These are phyloP conservation scores for Aspergillus panamensis DNA, from an alignment of 495 filamentous ascomycete species.

Conservation along the genomic window DNA sequence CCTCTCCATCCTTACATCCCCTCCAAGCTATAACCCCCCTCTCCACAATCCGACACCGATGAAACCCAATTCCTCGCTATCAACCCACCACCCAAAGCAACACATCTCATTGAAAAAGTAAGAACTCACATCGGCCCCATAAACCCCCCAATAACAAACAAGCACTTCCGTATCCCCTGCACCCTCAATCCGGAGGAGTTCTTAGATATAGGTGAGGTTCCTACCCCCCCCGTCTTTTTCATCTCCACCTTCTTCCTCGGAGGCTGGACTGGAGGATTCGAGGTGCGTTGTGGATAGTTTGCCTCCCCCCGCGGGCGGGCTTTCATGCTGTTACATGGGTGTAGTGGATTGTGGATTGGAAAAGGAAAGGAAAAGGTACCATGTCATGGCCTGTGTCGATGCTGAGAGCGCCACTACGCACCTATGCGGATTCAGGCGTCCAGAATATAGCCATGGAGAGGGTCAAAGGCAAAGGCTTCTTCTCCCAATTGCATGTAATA, in stretches of 20 bases:
- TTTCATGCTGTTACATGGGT: too few relatives aligned
- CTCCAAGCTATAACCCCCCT: constrained; percentile 24
- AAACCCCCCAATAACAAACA: constrained; percentile 40
- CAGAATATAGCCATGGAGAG: constrained; percentile 41
- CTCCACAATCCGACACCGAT: constrained; percentile 26
- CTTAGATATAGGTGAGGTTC: constrained; percentile 24
- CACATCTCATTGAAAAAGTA: too few relatives aligned
- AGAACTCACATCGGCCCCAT: constrained; percentile 38
- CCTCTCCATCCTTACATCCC: too few relatives aligned
- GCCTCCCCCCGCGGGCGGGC: constrained; percentile 20
- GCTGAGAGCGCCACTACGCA: constrained; percentile 30
- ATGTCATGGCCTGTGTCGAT: constrained; percentile 34
- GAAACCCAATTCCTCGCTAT: constrained; percentile 27
- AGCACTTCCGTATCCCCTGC: constrained; percentile 36
- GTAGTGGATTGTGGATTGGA: background rate
- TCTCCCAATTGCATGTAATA: constrained; percentile 40
- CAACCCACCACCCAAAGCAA: background rate
- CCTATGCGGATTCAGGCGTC: constrained; percentile 43
- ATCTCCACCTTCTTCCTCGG: constrained; percentile 1
- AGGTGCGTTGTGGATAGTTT: constrained; percentile 29
- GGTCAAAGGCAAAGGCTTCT: constrained; percentile 36
- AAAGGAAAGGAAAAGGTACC: constrained; percentile 7
- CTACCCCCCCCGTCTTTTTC: too few relatives aligned
- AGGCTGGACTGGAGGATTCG: constrained; percentile 14
- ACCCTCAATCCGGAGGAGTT: constrained; percentile 37